Evolutionary conservation across 495 filamentous ascomycete species (phyloP).

Genomic region (Talaromyces liani): DNA sequence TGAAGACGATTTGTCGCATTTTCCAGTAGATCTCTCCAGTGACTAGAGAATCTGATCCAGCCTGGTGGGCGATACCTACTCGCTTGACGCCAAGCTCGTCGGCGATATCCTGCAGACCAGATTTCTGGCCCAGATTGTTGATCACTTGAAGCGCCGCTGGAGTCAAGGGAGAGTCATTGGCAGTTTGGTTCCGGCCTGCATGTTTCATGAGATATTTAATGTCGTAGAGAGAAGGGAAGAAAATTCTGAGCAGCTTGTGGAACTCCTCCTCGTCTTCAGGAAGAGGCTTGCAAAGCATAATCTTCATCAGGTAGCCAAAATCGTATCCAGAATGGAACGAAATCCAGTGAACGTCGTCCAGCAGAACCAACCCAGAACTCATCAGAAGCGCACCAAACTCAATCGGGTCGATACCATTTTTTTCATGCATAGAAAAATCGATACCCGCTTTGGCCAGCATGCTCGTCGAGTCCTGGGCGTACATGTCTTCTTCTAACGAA

Average conservation of each 20-base stretch:
- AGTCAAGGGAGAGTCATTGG: conserved; percentile 52
- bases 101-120: conserved; percentile 84
- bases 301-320: conserved; percentile 93
- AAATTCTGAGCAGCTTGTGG: conserved; percentile 73
- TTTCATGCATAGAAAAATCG: conserved; percentile 74
- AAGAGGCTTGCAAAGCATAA: conserved; percentile 69
- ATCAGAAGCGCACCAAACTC: conserved; percentile 86
- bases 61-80: conserved; percentile 78
- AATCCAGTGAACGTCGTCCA: conserved; percentile 86
- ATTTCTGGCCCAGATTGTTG: conserved; percentile 73
- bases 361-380: conserved; percentile 82
- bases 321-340: conserved; percentile 99
- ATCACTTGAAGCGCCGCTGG: conserved; percentile 59
- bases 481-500: conserved; percentile 91
- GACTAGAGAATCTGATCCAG: conserved; percentile 83
- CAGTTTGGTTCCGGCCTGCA: conserved; percentile 56
- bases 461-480: conserved; percentile 84
- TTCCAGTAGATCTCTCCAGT: conserved; percentile 93
- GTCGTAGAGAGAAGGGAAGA: conserved; percentile 89
- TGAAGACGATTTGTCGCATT: conserved; percentile 76
- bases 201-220: conserved; percentile 97
- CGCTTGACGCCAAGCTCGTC: conserved; percentile 86
- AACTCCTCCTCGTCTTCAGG: conserved; percentile 86
- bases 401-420: conserved; percentile 82
- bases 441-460: conserved; percentile 80